Evolutionary conservation across 1,284 basidiomycete species (phyloP).

Genomic region (Ceratobasidium sp.): DNA sequence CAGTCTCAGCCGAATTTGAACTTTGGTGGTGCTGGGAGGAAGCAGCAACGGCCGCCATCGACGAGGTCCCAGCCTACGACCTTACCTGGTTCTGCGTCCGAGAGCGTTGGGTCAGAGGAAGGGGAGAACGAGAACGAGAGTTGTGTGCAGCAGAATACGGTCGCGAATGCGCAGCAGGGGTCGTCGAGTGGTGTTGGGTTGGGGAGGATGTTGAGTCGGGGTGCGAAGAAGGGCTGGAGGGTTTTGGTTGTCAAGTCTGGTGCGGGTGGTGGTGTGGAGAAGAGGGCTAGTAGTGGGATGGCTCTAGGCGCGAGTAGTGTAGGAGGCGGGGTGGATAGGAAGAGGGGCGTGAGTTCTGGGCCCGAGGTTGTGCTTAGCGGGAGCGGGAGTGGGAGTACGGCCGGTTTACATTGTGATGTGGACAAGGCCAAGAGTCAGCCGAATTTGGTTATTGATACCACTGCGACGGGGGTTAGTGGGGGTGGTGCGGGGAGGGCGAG

Average conservation of each 20-base stretch:
- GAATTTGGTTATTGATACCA: constrained; percentile 38
- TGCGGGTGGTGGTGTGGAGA: too few species aligned
- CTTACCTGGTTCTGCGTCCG: neutral
- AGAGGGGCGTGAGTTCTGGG: constrained; percentile 7
- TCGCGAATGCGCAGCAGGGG: neutral
- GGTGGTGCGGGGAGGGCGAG: neutral
- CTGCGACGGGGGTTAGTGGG: neutral
- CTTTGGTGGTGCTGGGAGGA: neutral
- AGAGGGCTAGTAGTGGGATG: too few species aligned
- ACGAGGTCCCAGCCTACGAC: constrained; percentile 19
- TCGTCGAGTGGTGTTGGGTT: too few species aligned
- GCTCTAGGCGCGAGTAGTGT: too few species aligned
- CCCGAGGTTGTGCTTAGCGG: constrained; percentile 13
- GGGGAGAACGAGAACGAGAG: constrained; percentile 10
- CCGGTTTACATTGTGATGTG: too few species aligned
- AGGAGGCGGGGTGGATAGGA: too few species aligned
- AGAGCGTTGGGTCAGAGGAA: neutral
- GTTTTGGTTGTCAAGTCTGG: constrained; percentile 22
- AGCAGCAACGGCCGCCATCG: constrained; percentile 8
- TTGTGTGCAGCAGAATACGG: constrained; percentile 22
- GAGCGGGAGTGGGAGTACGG: too few species aligned
- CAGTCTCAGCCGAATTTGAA: constrained; percentile 7
- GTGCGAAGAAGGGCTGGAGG: constrained; percentile 31
- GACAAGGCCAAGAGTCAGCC: constrained; percentile 36
- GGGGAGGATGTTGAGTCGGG: constrained; percentile 25